Base-by-base conservation (phyloP, 208 protist genomes). In the Porcisia deanei region DNA sequence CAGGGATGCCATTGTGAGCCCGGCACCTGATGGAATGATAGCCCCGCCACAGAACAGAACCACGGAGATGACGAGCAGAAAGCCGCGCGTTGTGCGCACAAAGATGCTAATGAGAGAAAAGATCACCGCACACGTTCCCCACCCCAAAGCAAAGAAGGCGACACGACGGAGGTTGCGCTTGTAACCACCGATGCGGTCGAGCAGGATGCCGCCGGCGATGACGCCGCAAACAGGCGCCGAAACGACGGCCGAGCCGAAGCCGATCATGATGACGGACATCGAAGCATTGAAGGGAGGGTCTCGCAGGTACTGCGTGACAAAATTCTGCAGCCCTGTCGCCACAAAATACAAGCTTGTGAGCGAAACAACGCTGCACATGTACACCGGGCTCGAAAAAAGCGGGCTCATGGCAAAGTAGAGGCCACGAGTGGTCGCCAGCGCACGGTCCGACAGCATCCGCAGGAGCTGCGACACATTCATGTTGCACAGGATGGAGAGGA, bases 311-410 rank as follows among this genome's bases (percentile, higher is more conserved):
- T 85, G 86, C 58, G 96, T 98, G n/a, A 98, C 82, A 70, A 94
- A 98, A 74, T 97, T 91, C 69, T 98, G 94, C 52, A 98, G 77
- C 4, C 90, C 94, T 0, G 94, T 97, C 16, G 94, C 93, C 55
- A 98, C 91, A 83, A 98, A 98, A 85, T 98, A 98, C 25, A 98
- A 72, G 34, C 87, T 87, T 22, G 88, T 92, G 85, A 98, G 92
- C n/a, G 93, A 84, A 22, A 96, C 72, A 1, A 91, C 86, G 63
- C 83, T 89, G 73, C 86, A 91, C 73, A 95, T 89, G 80, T 88
- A 97, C 37, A 98, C 84, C 3, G 77, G 37, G 75, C 90, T 97
- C 57, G 64, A 41, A 49, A 93, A 43, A 16, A 95, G 80, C 8
- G 82, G 82, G 12, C 34, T 58, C 49, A 77, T 18, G 34, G 54